Evolutionary conservation across 495 filamentous ascomycete genomes (phyloP), one percentile per base, ranked within the genome.

Genomic region (Elasticomyces elasticus): DNA sequence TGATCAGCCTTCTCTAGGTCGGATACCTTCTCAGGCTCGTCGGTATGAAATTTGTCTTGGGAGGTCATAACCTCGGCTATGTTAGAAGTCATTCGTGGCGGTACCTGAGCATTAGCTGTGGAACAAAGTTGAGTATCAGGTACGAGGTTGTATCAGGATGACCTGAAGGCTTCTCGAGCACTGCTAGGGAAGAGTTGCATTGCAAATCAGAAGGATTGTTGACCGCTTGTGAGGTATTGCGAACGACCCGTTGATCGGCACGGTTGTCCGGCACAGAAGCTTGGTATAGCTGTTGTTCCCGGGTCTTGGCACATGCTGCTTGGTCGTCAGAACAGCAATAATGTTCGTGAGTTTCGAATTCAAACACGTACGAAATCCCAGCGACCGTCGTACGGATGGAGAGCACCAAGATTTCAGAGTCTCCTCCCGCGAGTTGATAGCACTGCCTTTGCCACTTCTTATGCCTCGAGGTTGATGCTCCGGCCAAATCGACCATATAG

Each of bases 391-490:
- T n/a, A n/a, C n/a, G n/a, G n/a, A n/a, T n/a, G n/a, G n/a, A n/a
- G n/a, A n/a, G n/a, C n/a, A n/a, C n/a, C n/a, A n/a, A n/a, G n/a
- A n/a, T n/a, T n/a, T n/a, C n/a, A n/a, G n/a, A n/a, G n/a, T n/a
- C n/a, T n/a, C n/a, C n/a, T n/a, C n/a, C n/a, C n/a, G n/a, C n/a
- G n/a, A n/a, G n/a, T n/a, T n/a, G n/a, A n/a, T n/a, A n/a, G n/a
- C n/a, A n/a, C n/a, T n/a, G n/a, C n/a, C n/a, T n/a, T n/a, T n/a
- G n/a, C n/a, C n/a, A n/a, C n/a, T n/a, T n/a, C n/a, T 80, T 74
- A 96, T 60, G 85, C 87, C 69, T 98, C 91, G 60, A 98, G 71
- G 66, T 98, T 98, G 73, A 98, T 96, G 64, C 86, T 92, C 60
- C 83, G 79, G 11, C 91, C 91, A 72, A 98, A 96, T 50, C 94